These are phyloP conservation scores for Stromatinia cepivora DNA, from an alignment of 2,329 filamentous ascomycete genomes.

Conservation along the genomic window DNA sequence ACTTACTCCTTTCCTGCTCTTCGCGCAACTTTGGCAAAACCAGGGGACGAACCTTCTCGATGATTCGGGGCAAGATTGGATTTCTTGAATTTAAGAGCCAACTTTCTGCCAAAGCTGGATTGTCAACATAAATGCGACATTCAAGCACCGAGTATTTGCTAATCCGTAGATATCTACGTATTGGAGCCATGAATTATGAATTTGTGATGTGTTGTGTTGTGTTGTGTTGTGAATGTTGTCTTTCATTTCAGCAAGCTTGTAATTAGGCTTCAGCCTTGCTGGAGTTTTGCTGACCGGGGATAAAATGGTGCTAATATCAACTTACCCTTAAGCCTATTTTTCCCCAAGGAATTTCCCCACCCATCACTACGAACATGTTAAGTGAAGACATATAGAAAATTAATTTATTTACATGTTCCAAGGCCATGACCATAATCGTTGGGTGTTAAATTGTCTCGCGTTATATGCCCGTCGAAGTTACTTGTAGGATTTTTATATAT, in stretches of 20 bases:
- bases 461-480: no score
- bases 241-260: not conserved
- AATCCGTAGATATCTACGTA: conserved; percentile 86
- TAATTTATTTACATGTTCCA: not conserved
- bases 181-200: conserved; percentile 68
- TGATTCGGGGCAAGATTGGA: conserved; percentile 76
- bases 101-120: conserved; percentile 75
- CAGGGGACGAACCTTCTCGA: conserved; percentile 79
- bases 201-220: not conserved
- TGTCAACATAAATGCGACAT: conserved; percentile 92
- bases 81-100: conserved; percentile 81
- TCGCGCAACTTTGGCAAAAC: conserved; percentile 90
- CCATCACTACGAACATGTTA: not conserved
- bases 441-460: no score
- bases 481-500: not conserved
- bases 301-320: not conserved
- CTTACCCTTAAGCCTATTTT: not conserved
- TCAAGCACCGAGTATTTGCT: conserved; percentile 94
- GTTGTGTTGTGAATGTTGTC: not conserved
- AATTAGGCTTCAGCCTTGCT: not conserved
- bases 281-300: not conserved
- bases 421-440: not conserved
- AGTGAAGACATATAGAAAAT: not conserved
- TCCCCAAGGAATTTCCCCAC: not conserved
- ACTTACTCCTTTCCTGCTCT: conserved; percentile 67